These are phyloP conservation scores for Panicum virgatum DNA, from an alignment of 202 grass and related monocot genomes.

Conservation along the genomic window DNA sequence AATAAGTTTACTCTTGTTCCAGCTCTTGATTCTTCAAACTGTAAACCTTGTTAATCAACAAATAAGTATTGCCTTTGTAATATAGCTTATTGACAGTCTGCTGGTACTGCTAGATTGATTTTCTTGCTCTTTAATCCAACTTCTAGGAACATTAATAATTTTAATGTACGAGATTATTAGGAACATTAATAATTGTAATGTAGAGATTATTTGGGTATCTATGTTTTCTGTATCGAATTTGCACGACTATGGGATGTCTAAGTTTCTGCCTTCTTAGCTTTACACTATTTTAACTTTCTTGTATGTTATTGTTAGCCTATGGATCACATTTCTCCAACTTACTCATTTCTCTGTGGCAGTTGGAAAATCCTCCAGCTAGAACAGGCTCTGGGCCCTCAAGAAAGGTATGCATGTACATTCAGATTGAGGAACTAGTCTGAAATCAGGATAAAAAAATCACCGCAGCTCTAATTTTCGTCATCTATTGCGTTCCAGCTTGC, in stretches of 20 bases:
- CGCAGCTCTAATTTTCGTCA: slow-evolving; percentile 1
- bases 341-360: slow-evolving; percentile 45
- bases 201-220: neutral
- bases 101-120: slow-evolving; percentile 14
- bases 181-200: no score
- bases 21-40: slow-evolving; percentile 20
- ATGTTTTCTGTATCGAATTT: neutral
- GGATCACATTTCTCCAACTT: neutral
- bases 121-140: slow-evolving; percentile 35
- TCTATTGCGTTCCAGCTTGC: slow-evolving; percentile 12
- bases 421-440: slow-evolving; percentile 24
- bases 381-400: slow-evolving; percentile 80
- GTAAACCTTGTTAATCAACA: slow-evolving; percentile 22
- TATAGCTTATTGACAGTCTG: slow-evolving; percentile 12
- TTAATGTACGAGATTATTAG: neutral
- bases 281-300: neutral
- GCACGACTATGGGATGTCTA: neutral
- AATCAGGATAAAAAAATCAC: neutral
- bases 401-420: slow-evolving; percentile 67
- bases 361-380: slow-evolving; percentile 82
- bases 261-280: slow-evolving; percentile 1
- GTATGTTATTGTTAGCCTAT: slow-evolving; percentile 7
- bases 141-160: slow-evolving; percentile 7
- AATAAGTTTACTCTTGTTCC: slow-evolving; percentile 17
- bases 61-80: slow-evolving; percentile 20